Evolutionary conservation across 75 land plant species (phyloP), one percentile per base, ranked within the genome.

Genomic region (Sequoia sempervirens): DNA sequence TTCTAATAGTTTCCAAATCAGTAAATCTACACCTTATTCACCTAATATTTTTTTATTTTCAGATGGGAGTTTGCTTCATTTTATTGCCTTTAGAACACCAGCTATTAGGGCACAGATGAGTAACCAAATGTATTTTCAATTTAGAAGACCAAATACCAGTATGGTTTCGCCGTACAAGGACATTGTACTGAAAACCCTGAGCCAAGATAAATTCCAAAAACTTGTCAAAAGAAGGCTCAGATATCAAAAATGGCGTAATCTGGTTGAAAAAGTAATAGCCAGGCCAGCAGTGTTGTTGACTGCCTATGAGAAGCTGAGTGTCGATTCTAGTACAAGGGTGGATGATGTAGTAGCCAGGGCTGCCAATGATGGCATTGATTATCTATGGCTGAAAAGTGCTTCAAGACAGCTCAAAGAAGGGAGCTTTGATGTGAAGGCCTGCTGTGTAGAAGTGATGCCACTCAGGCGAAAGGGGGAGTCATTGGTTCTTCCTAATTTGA

Each of bases 401-500:
- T 84, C 88, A 43, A 26, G 23, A 47, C 72, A 88, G 36, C 87
- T 93, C 72, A 13, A 18, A 32, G 52, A 78, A 1, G 82, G 85
- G 14, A n/a, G 11, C 4, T 90, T 91, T 68, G 88, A 91, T 79
- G 72, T 88, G 40, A 82, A 64, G 28, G 54, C n/a, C n/a, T 85
- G 85, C 46, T 93, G 90, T 74, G 87, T 86, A 20, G 47, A 68
- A 43, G n/a, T 91, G 73, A 20, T 53, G 14, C 82, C 87, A 1
- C 82, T 84, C 3, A 52, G 84, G 26, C 36, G 23, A 50, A 88
- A 82, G 82, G 95, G 90, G 53, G 85, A 86, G 69, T 34, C 86
- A 4, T 47, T 91, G 37, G 68, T 90, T 41, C 79, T 90, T 38
- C 88, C 92, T 14, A 85, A 91, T 82, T 85, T 93, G 81, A 86